These are phyloP conservation scores for Cladosporium sp. DNA, from an alignment of 2,329 filamentous ascomycete species.

Conservation along the genomic window DNA sequence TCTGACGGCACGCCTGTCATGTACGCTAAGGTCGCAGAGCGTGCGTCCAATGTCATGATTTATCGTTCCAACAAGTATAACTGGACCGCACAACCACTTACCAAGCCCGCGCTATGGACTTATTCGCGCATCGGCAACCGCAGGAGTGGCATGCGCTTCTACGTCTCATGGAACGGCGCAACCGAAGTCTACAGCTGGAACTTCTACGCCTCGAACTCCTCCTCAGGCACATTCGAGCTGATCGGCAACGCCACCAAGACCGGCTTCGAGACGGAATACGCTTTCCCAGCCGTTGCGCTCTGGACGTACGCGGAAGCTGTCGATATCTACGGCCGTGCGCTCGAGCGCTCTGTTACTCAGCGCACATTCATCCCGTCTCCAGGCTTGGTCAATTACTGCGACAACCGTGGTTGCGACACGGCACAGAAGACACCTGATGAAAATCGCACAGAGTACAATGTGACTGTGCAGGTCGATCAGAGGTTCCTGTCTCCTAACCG, in stretches of 20 bases:
- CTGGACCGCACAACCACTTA: conserved; percentile 54
- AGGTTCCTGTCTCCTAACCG: conserved; percentile 35
- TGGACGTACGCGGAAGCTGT: conserved; percentile 41
- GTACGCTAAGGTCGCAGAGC: conserved; percentile 52
- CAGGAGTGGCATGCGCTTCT: conserved; percentile 43
- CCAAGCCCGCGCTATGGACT: conserved; percentile 43
- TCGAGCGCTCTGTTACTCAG: conserved; percentile 38
- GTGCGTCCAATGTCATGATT: conserved; percentile 48
- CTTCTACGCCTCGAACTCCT: conserved; percentile 48
- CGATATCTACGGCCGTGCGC: conserved; percentile 33
- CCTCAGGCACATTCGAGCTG: conserved; percentile 40
- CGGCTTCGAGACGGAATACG: conserved; percentile 48
- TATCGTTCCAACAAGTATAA: conserved; percentile 59
- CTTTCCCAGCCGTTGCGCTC: conserved; percentile 27
- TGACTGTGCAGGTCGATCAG: conserved; percentile 27
- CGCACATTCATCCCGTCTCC: conserved; percentile 43
- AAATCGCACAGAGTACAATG: conserved; percentile 30
- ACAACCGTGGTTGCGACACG: conserved; percentile 37
- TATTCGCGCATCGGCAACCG: conserved; percentile 40
- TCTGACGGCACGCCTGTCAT: conserved; percentile 55
- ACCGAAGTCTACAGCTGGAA: conserved; percentile 54
- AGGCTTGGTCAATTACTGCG: conserved; percentile 34
- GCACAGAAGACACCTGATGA: conserved; percentile 31
- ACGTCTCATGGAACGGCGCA: conserved; percentile 58
- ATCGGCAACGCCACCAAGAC: conserved; percentile 44